phyloP scores from a whole-genome alignment of 805 yeast species.

The Nadsonia fulvescens region DNA sequence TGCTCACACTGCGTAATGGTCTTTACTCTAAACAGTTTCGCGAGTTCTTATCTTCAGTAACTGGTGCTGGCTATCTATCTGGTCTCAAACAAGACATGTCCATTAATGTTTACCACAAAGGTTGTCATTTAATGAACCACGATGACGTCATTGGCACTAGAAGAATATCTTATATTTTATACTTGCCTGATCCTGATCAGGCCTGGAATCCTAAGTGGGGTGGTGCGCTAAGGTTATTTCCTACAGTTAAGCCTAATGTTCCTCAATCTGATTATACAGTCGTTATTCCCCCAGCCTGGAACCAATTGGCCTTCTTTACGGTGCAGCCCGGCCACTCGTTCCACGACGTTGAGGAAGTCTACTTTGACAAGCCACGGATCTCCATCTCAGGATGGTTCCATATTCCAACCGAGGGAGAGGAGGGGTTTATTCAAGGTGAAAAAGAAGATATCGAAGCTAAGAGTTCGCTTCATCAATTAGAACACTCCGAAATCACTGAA shows the following conservation, averaged over 20 bases:
- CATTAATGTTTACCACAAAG: slow-evolving; percentile 75
- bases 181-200: slow-evolving; percentile 81
- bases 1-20: slow-evolving; percentile 68
- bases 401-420: slow-evolving; percentile 86
- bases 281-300: slow-evolving; percentile 78
- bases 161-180: slow-evolving; percentile 79
- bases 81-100: slow-evolving; percentile 89
- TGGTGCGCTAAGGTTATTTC: slow-evolving; percentile 76
- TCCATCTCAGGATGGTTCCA: slow-evolving; percentile 99
- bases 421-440: slow-evolving; percentile 67
- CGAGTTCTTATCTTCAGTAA: slow-evolving; percentile 53
- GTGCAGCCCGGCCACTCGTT: slow-evolving; percentile 93
- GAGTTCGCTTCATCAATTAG: slow-evolving; percentile 64
- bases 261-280: slow-evolving; percentile 61
- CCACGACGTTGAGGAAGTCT: slow-evolving; percentile 96
- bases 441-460: slow-evolving; percentile 59
- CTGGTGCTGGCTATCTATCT: slow-evolving; percentile 77
- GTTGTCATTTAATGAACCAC: slow-evolving; percentile 87
- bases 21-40: slow-evolving; percentile 76
- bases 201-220: slow-evolving; percentile 87
- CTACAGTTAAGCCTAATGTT: slow-evolving; percentile 73
- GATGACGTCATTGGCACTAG: slow-evolving; percentile 97
- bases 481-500: slow-evolving; percentile 57
- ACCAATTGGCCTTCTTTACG: slow-evolving; percentile 87
- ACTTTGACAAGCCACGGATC: slow-evolving; percentile 74